phyloP scores from a whole-genome alignment of 2,329 filamentous ascomycete species.

The Fusarium chaquense region DNA sequence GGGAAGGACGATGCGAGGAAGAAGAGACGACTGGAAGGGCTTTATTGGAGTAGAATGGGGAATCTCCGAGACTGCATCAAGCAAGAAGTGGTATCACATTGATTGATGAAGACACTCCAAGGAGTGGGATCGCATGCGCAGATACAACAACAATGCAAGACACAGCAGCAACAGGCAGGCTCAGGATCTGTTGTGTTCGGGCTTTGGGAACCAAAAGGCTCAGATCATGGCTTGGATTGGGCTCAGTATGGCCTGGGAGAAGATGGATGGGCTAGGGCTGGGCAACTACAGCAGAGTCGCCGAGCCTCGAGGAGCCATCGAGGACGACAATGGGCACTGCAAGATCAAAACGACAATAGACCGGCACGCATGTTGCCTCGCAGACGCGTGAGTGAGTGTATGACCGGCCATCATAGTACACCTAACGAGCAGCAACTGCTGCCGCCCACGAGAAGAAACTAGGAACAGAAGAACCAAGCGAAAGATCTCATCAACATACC shows the following conservation, averaged over 20 bases:
- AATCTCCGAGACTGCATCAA: slow-evolving; percentile 51
- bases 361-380: slow-evolving; percentile 36
- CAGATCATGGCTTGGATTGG: slow-evolving; percentile 40
- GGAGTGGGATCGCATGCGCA: slow-evolving; percentile 45
- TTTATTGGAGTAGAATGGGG: slow-evolving; percentile 50
- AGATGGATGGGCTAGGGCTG: slow-evolving; percentile 31
- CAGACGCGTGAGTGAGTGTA: slow-evolving; percentile 39
- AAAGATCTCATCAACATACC: slow-evolving; percentile 47
- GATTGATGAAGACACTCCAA: slow-evolving; percentile 51
- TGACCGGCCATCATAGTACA: slow-evolving; percentile 16
- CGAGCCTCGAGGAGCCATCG: slow-evolving; percentile 33
- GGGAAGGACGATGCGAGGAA: slow-evolving; percentile 51
- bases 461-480: slow-evolving; percentile 32
- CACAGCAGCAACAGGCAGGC: slow-evolving; percentile 33
- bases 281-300: slow-evolving; percentile 35
- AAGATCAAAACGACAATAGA: slow-evolving; percentile 23
- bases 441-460: not conserved
- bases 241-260: slow-evolving; percentile 34
- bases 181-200: slow-evolving; percentile 38
- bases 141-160: slow-evolving; percentile 38
- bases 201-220: slow-evolving; percentile 29
- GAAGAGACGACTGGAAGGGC: slow-evolving; percentile 46
- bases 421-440: slow-evolving; percentile 12
- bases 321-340: slow-evolving; percentile 25
- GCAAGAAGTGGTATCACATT: slow-evolving; percentile 53